Conservation (phyloP, 768 basidiomycete genomes). For the Kwoniella mangroviensis region DNA sequence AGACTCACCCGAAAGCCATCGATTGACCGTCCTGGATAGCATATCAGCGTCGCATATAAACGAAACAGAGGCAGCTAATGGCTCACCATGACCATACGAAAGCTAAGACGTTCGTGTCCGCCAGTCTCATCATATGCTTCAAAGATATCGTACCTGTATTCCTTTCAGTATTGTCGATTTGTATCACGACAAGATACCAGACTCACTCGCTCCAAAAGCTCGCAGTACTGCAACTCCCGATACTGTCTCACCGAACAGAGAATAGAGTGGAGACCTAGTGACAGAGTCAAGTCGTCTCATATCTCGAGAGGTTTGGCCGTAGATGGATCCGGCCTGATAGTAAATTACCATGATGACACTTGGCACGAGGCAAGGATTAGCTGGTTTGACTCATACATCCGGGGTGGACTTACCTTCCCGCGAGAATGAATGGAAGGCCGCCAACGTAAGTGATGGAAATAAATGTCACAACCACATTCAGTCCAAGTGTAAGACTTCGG, state of each 20-base stretch:
- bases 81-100: conserved; percentile 82
- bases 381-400: background rate
- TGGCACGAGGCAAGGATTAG: background rate
- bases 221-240: conserved; percentile 66
- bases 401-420: conserved; percentile 53
- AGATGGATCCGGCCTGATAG: conserved; percentile 63
- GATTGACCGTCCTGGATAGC: conserved; percentile 65
- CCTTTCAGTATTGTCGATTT: conserved; percentile 5
- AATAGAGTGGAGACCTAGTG: conserved; percentile 64
- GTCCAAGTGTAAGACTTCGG: conserved; percentile 70
- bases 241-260: conserved; percentile 65
- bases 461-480: conserved; percentile 75
- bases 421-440: conserved; percentile 73
- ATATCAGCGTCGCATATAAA: conserved; percentile 5
- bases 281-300: conserved; percentile 61
- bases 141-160: conserved; percentile 36
- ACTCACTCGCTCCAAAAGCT: conserved; percentile 79
- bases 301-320: conserved; percentile 78
- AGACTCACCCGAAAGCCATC: conserved; percentile 64
- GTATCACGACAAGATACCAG: no score
- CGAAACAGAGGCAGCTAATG: background rate
- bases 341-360: conserved; percentile 47
- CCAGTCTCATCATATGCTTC: conserved; percentile 45
- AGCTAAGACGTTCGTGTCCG: conserved; percentile 47
- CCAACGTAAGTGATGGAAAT: conserved; percentile 77